Conservation (phyloP, 805 yeast genomes). For the Starmerella sirachaensis region DNA sequence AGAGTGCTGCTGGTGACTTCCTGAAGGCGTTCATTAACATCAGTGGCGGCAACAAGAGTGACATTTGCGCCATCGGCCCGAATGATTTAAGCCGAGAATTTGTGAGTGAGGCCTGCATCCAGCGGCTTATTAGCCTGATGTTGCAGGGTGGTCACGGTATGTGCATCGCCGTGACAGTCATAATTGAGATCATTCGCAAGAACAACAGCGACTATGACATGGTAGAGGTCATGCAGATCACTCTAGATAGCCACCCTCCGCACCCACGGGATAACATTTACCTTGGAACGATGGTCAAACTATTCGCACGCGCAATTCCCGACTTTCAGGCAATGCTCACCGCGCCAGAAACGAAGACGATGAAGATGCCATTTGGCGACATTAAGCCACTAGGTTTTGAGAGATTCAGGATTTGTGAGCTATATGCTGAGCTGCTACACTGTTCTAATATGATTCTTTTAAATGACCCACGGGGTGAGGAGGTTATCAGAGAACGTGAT, state of each 20-base stretch:
- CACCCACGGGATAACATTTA: slow-evolving; percentile 85
- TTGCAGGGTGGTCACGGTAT: slow-evolving; percentile 68
- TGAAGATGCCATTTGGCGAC: slow-evolving; percentile 54
- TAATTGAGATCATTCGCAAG: slow-evolving; percentile 87
- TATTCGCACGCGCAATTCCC: slow-evolving; percentile 65
- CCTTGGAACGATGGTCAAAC: slow-evolving; percentile 68
- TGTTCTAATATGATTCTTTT: slow-evolving; percentile 94
- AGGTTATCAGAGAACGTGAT: slow-evolving; percentile 58
- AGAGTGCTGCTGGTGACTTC: slow-evolving; percentile 91
- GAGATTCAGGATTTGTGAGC: slow-evolving; percentile 77
- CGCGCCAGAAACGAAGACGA: slow-evolving; percentile 25
- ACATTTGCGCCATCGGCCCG: slow-evolving; percentile 89
- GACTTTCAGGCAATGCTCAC: slow-evolving; percentile 53
- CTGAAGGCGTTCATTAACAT: slow-evolving; percentile 86
- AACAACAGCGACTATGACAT: slow-evolving; percentile 92
- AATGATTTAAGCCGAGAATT: slow-evolving; percentile 85
- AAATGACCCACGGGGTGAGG: slow-evolving; percentile 64
- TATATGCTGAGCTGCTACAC: slow-evolving; percentile 86
- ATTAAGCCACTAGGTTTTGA: slow-evolving; percentile 80
- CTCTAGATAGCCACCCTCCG: slow-evolving; percentile 85
- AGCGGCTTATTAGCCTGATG: slow-evolving; percentile 62
- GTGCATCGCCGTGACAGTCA: slow-evolving; percentile 87
- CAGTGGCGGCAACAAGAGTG: slow-evolving; percentile 82
- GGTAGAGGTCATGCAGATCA: slow-evolving; percentile 70
- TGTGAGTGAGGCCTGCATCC: slow-evolving; percentile 61